Evolutionary conservation across 2,329 filamentous ascomycete species (phyloP).

Genomic region (Harringtonia lauricola): DNA sequence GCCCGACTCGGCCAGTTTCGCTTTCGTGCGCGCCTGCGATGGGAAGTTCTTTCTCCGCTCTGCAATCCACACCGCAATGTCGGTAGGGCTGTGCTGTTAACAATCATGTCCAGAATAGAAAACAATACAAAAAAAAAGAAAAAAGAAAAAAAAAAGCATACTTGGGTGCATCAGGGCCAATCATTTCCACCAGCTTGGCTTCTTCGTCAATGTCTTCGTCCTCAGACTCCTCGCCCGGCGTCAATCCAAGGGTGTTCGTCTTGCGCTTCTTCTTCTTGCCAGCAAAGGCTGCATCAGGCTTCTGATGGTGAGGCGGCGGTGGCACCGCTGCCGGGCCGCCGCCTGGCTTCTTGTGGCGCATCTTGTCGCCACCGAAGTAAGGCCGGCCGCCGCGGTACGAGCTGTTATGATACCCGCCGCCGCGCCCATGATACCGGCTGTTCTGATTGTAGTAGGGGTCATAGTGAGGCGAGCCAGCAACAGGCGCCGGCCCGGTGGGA

Average conservation of each 20-base stretch:
- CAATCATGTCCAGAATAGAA: conserved; percentile 6
- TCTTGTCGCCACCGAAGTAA: conserved; percentile 26
- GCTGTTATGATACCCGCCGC: conserved; percentile 26
- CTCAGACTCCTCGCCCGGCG: conserved; percentile 53
- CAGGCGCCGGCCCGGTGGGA: conserved; percentile 21
- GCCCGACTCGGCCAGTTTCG: conserved; percentile 43
- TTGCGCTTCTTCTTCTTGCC: conserved; percentile 62
- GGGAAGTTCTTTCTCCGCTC: conserved; percentile 74
- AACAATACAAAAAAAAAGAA: neutral
- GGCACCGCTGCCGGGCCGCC: conserved; percentile 7
- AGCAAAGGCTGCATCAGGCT: conserved; percentile 37
- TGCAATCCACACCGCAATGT: conserved; percentile 69
- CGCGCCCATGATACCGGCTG: conserved; percentile 24
- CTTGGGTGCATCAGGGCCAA: conserved; percentile 44
- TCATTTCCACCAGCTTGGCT: conserved; percentile 40
- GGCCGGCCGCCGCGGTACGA: conserved; percentile 18
- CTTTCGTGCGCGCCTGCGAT: conserved; percentile 58
- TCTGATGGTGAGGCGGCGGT: conserved; percentile 27
- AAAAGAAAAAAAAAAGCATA: conserved; percentile 22
- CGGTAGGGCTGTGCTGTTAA: conserved; percentile 54
- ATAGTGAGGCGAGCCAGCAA: conserved; percentile 16
- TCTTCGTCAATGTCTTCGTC: conserved; percentile 65
- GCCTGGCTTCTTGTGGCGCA: conserved; percentile 21
- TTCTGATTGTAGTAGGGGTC: conserved; percentile 22
- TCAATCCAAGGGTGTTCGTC: conserved; percentile 61